Evolutionary conservation across 2,329 filamentous ascomycete species (phyloP).

Genomic region (Phyllosticta capitalensis): DNA sequence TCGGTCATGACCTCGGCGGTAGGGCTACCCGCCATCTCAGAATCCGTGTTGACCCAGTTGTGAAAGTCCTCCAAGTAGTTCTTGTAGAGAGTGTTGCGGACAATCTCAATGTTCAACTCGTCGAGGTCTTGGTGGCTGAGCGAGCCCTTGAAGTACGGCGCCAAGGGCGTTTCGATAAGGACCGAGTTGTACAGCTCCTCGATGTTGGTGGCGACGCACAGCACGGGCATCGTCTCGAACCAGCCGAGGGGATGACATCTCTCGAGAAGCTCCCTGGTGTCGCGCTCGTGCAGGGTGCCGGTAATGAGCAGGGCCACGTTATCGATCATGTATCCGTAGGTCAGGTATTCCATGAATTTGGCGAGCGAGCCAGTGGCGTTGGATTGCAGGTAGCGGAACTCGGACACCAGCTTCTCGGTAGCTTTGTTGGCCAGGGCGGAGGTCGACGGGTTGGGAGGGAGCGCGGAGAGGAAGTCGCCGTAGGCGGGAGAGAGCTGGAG

Average conservation of each 20-base stretch:
- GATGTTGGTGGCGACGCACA: conserved; percentile 96
- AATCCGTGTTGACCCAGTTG: conserved; percentile 81
- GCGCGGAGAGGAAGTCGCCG: conserved; percentile 87
- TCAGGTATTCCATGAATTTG: conserved; percentile 96
- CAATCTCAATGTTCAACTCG: conserved; percentile 98
- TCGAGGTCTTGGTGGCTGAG: conserved; percentile 94
- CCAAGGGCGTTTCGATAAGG: conserved; percentile 89
- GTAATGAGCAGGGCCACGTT: conserved; percentile 97
- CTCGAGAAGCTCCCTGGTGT: conserved; percentile 89
- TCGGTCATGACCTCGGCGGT: conserved; percentile 94
- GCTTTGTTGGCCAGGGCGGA: conserved; percentile 90
- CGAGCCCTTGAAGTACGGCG: conserved; percentile 94
- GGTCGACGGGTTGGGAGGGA: conserved; percentile 94
- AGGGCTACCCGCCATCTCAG: conserved; percentile 78
- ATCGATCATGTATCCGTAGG: conserved; percentile 99
- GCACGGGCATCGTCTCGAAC: conserved; percentile 98
- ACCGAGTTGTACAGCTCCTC: conserved; percentile 99
- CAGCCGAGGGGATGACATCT: conserved; percentile 94
- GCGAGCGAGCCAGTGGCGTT: conserved; percentile 86
- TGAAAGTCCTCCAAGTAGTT: conserved; percentile 99
- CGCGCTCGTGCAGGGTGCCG: conserved; percentile 91
- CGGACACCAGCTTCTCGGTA: conserved; percentile 94
- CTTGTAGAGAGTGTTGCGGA: conserved; percentile 97
- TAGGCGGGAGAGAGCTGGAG: conserved; percentile 94
- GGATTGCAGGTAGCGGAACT: conserved; percentile 92